Conservation (phyloP, 805 yeast genomes). For the Yamadazyma tumulicola region DNA sequence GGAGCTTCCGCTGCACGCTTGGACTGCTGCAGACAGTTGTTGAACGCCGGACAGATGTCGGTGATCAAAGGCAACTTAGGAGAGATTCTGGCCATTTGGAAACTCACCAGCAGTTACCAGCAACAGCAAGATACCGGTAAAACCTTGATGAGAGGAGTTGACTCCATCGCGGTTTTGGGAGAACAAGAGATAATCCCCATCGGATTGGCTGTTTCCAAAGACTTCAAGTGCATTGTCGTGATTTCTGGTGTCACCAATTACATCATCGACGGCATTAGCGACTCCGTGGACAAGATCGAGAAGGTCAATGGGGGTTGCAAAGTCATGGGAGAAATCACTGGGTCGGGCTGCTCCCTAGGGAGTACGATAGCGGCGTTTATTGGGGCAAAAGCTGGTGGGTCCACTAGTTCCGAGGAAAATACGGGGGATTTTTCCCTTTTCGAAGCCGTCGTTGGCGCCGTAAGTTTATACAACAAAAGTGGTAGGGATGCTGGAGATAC, state of each 20-base stretch:
- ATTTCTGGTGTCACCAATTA: constrained; percentile 55
- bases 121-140: constrained; percentile 7
- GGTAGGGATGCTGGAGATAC: constrained; percentile 50
- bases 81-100: constrained; percentile 66
- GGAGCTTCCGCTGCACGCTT: constrained; percentile 71
- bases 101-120: constrained; percentile 21
- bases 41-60: constrained; percentile 55
- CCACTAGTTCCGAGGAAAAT: constrained; percentile 17
- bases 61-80: constrained; percentile 85
- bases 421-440: constrained; percentile 23
- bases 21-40: constrained; percentile 42
- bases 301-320: constrained; percentile 54
- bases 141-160: constrained; percentile 70
- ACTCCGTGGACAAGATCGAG: constrained; percentile 16
- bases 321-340: constrained; percentile 68
- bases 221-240: constrained; percentile 58
- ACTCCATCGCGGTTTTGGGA: constrained; percentile 33
- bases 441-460: constrained; percentile 52
- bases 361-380: constrained; percentile 60
- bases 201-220: constrained; percentile 48
- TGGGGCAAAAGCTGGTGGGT: constrained; percentile 37
- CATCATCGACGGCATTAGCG: constrained; percentile 18
- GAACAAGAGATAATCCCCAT: constrained; percentile 30
- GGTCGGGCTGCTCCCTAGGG: constrained; percentile 82
- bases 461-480: constrained; percentile 55